Evolutionary conservation across 495 filamentous ascomycete species (phyloP).

Genomic region (Endocarpon pusillum): DNA sequence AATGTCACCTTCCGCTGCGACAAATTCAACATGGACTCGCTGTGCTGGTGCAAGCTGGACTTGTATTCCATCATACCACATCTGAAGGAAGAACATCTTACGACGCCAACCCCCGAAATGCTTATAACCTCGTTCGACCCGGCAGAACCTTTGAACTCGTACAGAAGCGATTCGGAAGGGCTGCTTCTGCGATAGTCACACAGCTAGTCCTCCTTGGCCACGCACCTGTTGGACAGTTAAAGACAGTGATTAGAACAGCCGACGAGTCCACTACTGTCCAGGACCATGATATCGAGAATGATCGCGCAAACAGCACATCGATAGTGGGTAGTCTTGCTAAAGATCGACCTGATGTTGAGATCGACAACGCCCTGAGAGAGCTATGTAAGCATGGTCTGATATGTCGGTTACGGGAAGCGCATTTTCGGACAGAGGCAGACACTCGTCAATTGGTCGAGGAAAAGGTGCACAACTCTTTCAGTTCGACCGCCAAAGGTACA

Average conservation of each 20-base stretch:
- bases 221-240: too few species aligned
- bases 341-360: slow-evolving; percentile 6
- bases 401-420: slow-evolving; percentile 25
- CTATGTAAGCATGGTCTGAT: slow-evolving; percentile 34
- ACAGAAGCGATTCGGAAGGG: slow-evolving; percentile 47
- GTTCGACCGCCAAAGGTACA: neutral
- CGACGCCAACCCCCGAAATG: slow-evolving; percentile 54
- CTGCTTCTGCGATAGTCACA: slow-evolving; percentile 53
- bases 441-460: neutral
- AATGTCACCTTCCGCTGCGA: slow-evolving; percentile 46
- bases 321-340: too few species aligned
- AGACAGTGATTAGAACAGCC: too few species aligned
- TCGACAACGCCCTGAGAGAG: slow-evolving; percentile 20
- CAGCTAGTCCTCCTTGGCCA: slow-evolving; percentile 65
- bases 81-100: slow-evolving; percentile 53
- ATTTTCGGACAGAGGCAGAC: slow-evolving; percentile 24
- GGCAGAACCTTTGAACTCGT: slow-evolving; percentile 69
- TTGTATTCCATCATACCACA: slow-evolving; percentile 60
- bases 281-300: neutral
- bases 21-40: slow-evolving; percentile 63
- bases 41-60: slow-evolving; percentile 74
- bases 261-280: neutral
- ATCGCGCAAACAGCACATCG: too few species aligned
- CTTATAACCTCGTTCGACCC: slow-evolving; percentile 62
- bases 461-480: neutral